phyloP scores from a whole-genome alignment of 2,329 filamentous ascomycete species.

The Amauroascus niger region DNA sequence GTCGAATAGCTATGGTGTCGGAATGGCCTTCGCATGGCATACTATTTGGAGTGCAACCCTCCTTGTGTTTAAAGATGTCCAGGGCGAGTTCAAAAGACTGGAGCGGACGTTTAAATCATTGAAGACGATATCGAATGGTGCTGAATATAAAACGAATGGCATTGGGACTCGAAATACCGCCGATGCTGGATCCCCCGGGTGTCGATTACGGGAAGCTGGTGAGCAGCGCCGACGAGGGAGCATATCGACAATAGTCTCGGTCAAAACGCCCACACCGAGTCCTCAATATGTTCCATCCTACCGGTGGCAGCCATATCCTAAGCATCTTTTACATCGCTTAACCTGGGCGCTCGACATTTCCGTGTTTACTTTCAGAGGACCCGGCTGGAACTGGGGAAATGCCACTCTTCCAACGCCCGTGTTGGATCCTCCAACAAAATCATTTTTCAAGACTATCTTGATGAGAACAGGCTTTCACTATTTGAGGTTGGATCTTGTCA shows the following conservation, averaged over 20 bases:
- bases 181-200: background rate
- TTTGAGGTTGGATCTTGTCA: constrained; percentile 59
- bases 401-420: background rate
- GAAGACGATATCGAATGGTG: constrained; percentile 13
- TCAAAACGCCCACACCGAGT: constrained; percentile 31
- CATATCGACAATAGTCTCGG: background rate
- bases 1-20: constrained; percentile 46
- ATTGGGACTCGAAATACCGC: background rate
- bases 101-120: constrained; percentile 30
- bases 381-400: constrained; percentile 11
- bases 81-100: constrained; percentile 47
- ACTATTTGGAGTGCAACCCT: constrained; percentile 46
- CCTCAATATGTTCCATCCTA: constrained; percentile 45
- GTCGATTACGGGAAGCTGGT: no score
- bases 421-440: constrained; percentile 26
- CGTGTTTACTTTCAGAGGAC: constrained; percentile 1
- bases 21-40: constrained; percentile 46
- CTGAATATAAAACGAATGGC: background rate
- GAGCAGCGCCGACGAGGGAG: background rate
- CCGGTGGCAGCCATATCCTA: constrained; percentile 38
- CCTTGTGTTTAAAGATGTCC: constrained; percentile 47
- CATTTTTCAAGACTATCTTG: constrained; percentile 42
- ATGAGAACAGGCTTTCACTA: constrained; percentile 48
- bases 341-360: constrained; percentile 13
- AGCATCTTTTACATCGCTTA: constrained; percentile 18